phyloP scores from a whole-genome alignment of 768 basidiomycete genomes.

The Royoungia palumana region DNA sequence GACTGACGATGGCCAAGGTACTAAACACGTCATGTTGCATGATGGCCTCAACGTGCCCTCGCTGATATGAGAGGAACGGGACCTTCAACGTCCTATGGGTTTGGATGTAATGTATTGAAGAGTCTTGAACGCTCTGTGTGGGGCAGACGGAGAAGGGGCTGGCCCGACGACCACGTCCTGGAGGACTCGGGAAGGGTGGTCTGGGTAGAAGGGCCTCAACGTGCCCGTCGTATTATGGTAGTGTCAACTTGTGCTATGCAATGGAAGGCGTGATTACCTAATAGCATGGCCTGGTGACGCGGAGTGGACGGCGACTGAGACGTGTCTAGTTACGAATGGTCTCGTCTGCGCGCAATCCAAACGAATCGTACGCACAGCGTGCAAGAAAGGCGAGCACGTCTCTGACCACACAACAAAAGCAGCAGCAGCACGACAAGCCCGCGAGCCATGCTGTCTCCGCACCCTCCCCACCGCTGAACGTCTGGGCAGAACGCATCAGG shows the following conservation, averaged over 20 bases:
- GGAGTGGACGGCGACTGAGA: slow-evolving; percentile 24
- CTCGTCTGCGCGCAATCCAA: slow-evolving; percentile 35
- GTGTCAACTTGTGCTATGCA: slow-evolving; percentile 4
- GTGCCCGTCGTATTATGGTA: slow-evolving; percentile 27
- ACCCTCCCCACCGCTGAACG: slow-evolving; percentile 29
- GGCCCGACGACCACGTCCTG: slow-evolving; percentile 14
- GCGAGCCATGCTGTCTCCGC: neutral
- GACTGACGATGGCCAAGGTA: slow-evolving; percentile 24
- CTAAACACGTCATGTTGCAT: slow-evolving; percentile 24
- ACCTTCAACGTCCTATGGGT: slow-evolving; percentile 63
- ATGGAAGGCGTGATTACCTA: slow-evolving; percentile 15
- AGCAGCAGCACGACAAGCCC: neutral
- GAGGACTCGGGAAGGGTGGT: neutral
- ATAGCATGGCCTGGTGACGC: slow-evolving; percentile 12
- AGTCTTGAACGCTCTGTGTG: slow-evolving; percentile 44
- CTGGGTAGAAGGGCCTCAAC: slow-evolving; percentile 36
- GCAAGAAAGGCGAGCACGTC: slow-evolving; percentile 42
- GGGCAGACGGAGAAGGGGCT: slow-evolving; percentile 17
- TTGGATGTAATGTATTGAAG: slow-evolving; percentile 50
- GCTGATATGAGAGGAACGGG: slow-evolving; percentile 53
- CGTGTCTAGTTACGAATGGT: slow-evolving; percentile 27
- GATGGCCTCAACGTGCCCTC: slow-evolving; percentile 82
- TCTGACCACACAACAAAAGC: neutral
- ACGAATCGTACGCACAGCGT: slow-evolving; percentile 57
- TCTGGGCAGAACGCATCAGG: slow-evolving; percentile 42